Conservation (phyloP, 805 yeast species). For the Middelhovenomyces tepae region DNA sequence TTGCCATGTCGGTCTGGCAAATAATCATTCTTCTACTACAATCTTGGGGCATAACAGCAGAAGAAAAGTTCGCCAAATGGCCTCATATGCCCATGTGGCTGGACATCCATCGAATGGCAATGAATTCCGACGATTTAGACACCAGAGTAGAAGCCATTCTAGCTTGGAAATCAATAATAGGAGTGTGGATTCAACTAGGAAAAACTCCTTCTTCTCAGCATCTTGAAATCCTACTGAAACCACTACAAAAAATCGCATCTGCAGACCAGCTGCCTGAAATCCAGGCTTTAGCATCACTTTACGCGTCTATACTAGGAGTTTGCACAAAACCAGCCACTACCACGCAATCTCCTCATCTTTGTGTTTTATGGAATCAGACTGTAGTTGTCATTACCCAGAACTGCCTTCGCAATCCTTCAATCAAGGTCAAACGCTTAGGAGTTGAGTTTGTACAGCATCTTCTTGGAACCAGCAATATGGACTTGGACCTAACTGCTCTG, state of each 20-base stretch:
- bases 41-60: conserved; percentile 11
- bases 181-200: conserved; percentile 11
- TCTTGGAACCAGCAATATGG: conserved; percentile 2
- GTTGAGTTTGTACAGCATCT: conserved; percentile 7
- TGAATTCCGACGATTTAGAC: conserved; percentile 10
- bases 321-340: conserved; percentile 9
- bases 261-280: conserved; percentile 3
- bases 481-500: conserved; percentile 10
- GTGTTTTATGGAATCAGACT: conserved; percentile 1
- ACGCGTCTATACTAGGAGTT: conserved; percentile 7
- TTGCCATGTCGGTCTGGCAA: conserved; percentile 15
- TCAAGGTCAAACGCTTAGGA: conserved; percentile 2
- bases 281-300: conserved; percentile 13
- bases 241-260: too few species aligned
- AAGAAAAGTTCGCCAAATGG: conserved; percentile 12
- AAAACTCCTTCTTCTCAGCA: conserved; percentile 5
- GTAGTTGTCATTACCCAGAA: conserved; percentile 1
- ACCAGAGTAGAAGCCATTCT: conserved; percentile 12
- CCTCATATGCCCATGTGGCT: conserved; percentile 9
- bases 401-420: conserved; percentile 1
- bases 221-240: too few species aligned
- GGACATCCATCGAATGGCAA: conserved; percentile 9
- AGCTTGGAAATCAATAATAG: conserved; percentile 15
- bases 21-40: conserved; percentile 7
- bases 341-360: conserved; percentile 4